Evolutionary conservation across 192 early-diverging fungal genomes (phyloP), one percentile per base, ranked within the genome.

Genomic region (Coemansia sp.): DNA sequence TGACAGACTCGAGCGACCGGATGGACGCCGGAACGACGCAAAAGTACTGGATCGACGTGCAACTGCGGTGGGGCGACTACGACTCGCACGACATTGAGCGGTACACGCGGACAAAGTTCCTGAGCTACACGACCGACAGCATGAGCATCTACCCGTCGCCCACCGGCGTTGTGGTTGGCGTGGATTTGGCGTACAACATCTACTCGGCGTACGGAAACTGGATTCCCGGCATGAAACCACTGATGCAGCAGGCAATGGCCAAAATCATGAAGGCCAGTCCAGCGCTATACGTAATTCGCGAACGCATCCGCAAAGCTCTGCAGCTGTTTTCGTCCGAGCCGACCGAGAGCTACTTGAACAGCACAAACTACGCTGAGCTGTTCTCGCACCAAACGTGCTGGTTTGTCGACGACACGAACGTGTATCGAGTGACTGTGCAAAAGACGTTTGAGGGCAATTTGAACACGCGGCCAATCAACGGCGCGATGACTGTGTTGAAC

Each of bases 231-330:
- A 94, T 97, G 89, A 99, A 99, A 84, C 93, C 94, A 50, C 83
- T 99, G 57, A 88, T 95, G 64, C 94, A 96, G 78, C 94, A 96
- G 71, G 95, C 95, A 1, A 91, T 99, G 93, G 92, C 90, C 52
- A 99, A 99, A 85, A 96, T 99, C 64, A 99, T 97, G 90, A 99
- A 99, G 78, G 93, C 94, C 57, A 99, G 96, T 66, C 97, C 97
- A 57, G 97, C 97, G 3, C 73, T 99, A 53, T 94, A 97, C 65
- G 95, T 99, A 8, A 83, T 99, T 37, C 90, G 97, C 67, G 97
- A 99, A 80, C 95, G 97, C 86, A 94, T 97, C 62, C 86, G 97
- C 63, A 99, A 99, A 87, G 95, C 91, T 56, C 86, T 99, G 61
- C 97, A 99, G 75, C 87, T 99, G 56, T 99, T 98, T 75, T 95